Evolutionary conservation across 768 basidiomycete species (phyloP).

Genomic region (Calocera viscosa): DNA sequence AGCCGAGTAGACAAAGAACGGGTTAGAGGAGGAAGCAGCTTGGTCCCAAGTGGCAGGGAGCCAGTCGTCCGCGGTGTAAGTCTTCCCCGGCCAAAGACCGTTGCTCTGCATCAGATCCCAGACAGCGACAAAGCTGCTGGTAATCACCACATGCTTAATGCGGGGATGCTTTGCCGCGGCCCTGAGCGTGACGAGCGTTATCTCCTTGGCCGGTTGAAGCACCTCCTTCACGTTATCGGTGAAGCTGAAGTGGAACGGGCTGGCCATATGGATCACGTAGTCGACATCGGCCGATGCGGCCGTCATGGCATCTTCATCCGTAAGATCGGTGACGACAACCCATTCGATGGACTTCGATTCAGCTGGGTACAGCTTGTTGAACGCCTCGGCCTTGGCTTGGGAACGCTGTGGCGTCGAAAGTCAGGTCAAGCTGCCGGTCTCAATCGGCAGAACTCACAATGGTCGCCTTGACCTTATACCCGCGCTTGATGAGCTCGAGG

Average conservation of each 20-base stretch:
- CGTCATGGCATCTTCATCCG: constrained; percentile 6
- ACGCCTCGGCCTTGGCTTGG: not conserved
- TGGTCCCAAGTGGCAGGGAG: constrained; percentile 18
- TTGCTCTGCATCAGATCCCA: constrained; percentile 8
- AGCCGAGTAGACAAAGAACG: not conserved
- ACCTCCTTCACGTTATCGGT: constrained; percentile 13
- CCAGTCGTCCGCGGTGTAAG: constrained; percentile 18
- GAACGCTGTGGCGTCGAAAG: not conserved
- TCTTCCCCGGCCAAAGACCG: constrained; percentile 13
- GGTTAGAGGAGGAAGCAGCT: not conserved
- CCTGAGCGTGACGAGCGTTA: constrained; percentile 13
- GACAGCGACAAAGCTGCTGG: constrained; percentile 20
- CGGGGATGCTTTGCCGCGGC: constrained; percentile 15
- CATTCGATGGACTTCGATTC: constrained; percentile 6
- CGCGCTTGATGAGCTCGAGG: constrained; percentile 9
- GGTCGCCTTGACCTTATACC: constrained; percentile 10
- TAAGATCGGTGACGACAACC: constrained; percentile 12
- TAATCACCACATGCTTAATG: constrained; percentile 23
- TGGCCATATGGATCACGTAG: constrained; percentile 2
- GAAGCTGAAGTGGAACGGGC: not conserved
- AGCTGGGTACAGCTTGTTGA: constrained; percentile 4
- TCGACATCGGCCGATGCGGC: constrained; percentile 9
- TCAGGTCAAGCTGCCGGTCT: not conserved
- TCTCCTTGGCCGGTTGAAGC: constrained; percentile 19
- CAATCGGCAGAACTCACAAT: not conserved